Evolutionary conservation across 371 early-diverging fungal genomes (phyloP).

Genomic region (Phascolomyces articulosus): DNA sequence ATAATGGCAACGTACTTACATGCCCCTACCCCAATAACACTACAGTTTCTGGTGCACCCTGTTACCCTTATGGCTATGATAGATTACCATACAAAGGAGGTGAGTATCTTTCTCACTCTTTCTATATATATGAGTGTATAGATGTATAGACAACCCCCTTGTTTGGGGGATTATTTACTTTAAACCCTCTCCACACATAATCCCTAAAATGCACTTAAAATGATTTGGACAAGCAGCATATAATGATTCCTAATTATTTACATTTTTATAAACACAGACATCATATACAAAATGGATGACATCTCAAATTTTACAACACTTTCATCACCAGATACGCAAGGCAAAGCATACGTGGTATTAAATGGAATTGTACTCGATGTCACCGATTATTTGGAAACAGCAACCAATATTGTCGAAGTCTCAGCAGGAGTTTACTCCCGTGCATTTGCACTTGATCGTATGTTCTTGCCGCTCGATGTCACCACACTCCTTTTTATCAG

Average conservation of each 20-base stretch:
- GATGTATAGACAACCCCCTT: neutral
- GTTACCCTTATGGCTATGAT: constrained; percentile 22
- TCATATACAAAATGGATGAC: constrained; percentile 27
- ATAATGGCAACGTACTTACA: constrained; percentile 17
- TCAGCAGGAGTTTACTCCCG: constrained; percentile 38
- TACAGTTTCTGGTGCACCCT: constrained; percentile 40
- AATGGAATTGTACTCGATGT: constrained; percentile 47
- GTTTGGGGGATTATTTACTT: neutral
- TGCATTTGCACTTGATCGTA: constrained; percentile 41
- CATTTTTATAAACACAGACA: constrained; percentile 20
- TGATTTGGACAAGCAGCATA: neutral
- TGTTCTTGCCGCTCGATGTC: constrained; percentile 46
- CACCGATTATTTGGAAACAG: constrained; percentile 37
- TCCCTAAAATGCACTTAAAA: neutral
- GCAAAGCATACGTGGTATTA: constrained; percentile 40
- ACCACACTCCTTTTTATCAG: constrained; percentile 41
- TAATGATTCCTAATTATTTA: neutral
- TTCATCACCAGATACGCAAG: constrained; percentile 23
- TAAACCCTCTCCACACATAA: neutral
- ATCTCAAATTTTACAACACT: constrained; percentile 29
- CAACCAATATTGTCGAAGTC: constrained; percentile 35
- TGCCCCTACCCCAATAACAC: constrained; percentile 44
- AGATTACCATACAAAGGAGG: constrained; percentile 12
- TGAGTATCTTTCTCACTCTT: too few relatives aligned
- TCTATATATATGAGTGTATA: neutral